phyloP scores from a whole-genome alignment of 2,329 filamentous ascomycete species.

The Botrytis hyacinthi region DNA sequence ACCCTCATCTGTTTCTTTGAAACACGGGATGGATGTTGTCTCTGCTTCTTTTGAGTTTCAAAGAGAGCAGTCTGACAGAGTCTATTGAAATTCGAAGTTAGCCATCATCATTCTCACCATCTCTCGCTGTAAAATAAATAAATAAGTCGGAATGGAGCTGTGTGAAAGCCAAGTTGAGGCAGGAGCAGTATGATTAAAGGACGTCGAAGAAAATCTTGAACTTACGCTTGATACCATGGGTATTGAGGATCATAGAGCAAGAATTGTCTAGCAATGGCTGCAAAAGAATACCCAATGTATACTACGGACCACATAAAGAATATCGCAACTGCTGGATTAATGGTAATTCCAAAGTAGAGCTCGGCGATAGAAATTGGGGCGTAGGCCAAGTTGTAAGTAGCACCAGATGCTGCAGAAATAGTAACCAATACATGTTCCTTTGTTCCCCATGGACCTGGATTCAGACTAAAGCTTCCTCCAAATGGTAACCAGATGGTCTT shows the following conservation, averaged over 20 bases:
- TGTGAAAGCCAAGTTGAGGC: background rate
- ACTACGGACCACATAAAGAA: slow-evolving; percentile 61
- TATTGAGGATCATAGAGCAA: slow-evolving; percentile 58
- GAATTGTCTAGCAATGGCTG: slow-evolving; percentile 55
- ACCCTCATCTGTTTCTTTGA: slow-evolving; percentile 55
- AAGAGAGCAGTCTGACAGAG: slow-evolving; percentile 57
- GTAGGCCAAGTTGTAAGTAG: slow-evolving; percentile 52
- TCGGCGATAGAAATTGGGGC: slow-evolving; percentile 54
- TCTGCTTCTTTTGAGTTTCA: slow-evolving; percentile 54
- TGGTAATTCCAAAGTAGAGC: slow-evolving; percentile 53
- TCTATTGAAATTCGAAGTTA: slow-evolving; percentile 20
- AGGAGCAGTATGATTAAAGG: background rate
- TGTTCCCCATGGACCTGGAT: slow-evolving; percentile 36
- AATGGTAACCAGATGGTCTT: slow-evolving; percentile 46
- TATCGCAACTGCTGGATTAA: slow-evolving; percentile 53
- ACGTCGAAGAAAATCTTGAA: background rate
- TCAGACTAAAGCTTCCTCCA: slow-evolving; percentile 43
- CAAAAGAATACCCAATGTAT: slow-evolving; percentile 58
- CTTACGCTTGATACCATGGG: slow-evolving; percentile 44
- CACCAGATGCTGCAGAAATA: slow-evolving; percentile 52
- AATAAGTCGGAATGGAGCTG: background rate
- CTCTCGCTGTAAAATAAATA: background rate
- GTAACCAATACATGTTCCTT: slow-evolving; percentile 38
- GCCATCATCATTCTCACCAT: background rate
- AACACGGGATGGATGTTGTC: slow-evolving; percentile 48